Evolutionary conservation across 2,329 filamentous ascomycete genomes (phyloP).

Genomic region (Hypomyces rosellus): DNA sequence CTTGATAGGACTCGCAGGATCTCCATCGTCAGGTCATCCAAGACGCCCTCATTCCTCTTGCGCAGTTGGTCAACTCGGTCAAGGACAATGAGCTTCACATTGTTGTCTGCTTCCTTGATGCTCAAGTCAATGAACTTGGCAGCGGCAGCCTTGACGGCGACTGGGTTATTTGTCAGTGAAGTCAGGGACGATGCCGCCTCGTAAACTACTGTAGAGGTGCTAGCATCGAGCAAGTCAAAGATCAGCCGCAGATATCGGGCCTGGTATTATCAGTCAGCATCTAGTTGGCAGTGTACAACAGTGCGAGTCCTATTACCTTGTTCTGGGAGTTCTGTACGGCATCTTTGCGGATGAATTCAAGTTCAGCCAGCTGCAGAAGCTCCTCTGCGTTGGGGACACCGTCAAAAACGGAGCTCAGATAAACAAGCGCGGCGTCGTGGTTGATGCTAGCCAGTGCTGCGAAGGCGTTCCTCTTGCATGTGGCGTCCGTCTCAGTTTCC

Average conservation of each 20-base stretch:
- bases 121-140: slow-evolving; percentile 94
- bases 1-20: slow-evolving; percentile 91
- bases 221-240: slow-evolving; percentile 91
- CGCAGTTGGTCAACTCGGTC: slow-evolving; percentile 86
- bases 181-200: slow-evolving; percentile 95
- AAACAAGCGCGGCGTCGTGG: slow-evolving; percentile 85
- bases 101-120: slow-evolving; percentile 98
- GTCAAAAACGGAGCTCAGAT: slow-evolving; percentile 84
- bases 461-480: slow-evolving; percentile 97
- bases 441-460: slow-evolving; percentile 85
- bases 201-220: slow-evolving; percentile 91
- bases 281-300: slow-evolving; percentile 15
- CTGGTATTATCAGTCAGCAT: slow-evolving; percentile 32
- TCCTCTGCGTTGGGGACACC: slow-evolving; percentile 92
- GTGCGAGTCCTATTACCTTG: slow-evolving; percentile 53
- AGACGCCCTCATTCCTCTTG: slow-evolving; percentile 79
- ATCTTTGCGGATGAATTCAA: slow-evolving; percentile 97
- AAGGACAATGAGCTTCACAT: slow-evolving; percentile 96
- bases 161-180: slow-evolving; percentile 88
- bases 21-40: slow-evolving; percentile 96
- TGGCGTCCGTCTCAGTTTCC: slow-evolving; percentile 83
- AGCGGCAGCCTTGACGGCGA: slow-evolving; percentile 94
- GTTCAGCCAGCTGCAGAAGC: slow-evolving; percentile 82
- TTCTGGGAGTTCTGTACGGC: slow-evolving; percentile 91
- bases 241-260: slow-evolving; percentile 89